These are phyloP conservation scores for Calonectria pteridis DNA, from an alignment of 2,329 filamentous ascomycete species.

Conservation along the genomic window DNA sequence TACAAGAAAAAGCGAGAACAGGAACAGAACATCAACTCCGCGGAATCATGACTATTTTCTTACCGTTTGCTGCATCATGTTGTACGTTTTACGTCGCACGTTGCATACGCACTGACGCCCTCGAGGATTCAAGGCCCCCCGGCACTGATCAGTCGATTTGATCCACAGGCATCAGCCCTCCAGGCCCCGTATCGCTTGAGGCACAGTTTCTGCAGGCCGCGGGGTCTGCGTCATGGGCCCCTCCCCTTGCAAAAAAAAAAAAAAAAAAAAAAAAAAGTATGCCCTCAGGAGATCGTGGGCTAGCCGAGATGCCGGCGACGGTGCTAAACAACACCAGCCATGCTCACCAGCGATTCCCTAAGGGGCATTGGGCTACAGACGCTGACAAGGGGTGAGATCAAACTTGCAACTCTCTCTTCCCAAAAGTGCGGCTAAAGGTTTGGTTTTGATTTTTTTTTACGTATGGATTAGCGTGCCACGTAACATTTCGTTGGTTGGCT, in stretches of 20 bases:
- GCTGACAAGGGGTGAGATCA: neutral
- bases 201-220: conserved; percentile 5
- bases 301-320: neutral
- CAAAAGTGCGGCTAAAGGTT: neutral
- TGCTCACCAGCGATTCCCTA: neutral
- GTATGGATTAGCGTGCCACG: conserved; percentile 2
- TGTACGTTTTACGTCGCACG: neutral
- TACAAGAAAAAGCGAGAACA: too few relatives aligned
- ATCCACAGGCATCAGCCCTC: conserved; percentile 2
- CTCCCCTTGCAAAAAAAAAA: too few relatives aligned
- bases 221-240: neutral
- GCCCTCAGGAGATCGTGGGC: neutral
- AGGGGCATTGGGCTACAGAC: neutral
- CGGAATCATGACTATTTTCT: neutral
- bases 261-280: too few relatives aligned
- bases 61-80: neutral
- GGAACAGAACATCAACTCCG: too few relatives aligned
- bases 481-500: conserved; percentile 4
- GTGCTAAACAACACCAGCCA: neutral
- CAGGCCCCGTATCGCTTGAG: neutral
- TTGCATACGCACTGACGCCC: neutral
- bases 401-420: neutral
- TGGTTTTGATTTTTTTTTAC: neutral
- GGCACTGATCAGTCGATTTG: neutral
- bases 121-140: neutral